Evolutionary conservation across 331 rosid species (phyloP).

Genomic region (Rosa hybrid): DNA sequence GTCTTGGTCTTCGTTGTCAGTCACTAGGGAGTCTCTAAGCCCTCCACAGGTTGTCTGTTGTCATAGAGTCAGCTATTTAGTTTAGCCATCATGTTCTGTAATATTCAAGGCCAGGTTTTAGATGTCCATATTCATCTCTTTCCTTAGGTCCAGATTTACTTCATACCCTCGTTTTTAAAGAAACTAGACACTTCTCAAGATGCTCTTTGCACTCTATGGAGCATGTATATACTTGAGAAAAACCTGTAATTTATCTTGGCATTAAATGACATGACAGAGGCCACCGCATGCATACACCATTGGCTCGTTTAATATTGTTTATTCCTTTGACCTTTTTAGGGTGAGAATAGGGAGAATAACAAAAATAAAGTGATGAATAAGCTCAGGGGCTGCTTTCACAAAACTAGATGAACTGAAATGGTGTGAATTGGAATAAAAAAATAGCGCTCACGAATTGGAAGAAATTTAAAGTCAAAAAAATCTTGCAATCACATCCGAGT

Average conservation of each 20-base stretch:
- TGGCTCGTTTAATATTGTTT: neutral
- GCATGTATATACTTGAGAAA: conserved; percentile 17
- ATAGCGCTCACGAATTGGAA: neutral
- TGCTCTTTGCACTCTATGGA: conserved; percentile 15
- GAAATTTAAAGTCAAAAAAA: too few relatives aligned
- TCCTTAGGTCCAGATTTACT: neutral
- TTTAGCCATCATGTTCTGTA: neutral
- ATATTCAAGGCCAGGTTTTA: neutral
- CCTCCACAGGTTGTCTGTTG: neutral
- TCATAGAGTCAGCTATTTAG: neutral
- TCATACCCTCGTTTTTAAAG: neutral
- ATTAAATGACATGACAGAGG: neutral
- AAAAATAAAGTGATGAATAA: too few relatives aligned
- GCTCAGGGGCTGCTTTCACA: neutral
- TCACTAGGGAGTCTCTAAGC: neutral
- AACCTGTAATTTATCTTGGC: neutral
- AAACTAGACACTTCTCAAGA: conserved; percentile 6
- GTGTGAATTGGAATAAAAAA: too few relatives aligned
- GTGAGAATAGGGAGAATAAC: too few relatives aligned
- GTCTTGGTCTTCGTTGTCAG: neutral
- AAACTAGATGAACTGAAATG: too few relatives aligned
- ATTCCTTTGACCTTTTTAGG: neutral
- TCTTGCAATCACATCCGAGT: too few relatives aligned
- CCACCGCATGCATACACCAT: neutral
- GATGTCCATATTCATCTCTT: conserved; percentile 20